These are phyloP conservation scores for Kokia cookei DNA, from an alignment of 441 rosid genomes.

Conservation along the genomic window DNA sequence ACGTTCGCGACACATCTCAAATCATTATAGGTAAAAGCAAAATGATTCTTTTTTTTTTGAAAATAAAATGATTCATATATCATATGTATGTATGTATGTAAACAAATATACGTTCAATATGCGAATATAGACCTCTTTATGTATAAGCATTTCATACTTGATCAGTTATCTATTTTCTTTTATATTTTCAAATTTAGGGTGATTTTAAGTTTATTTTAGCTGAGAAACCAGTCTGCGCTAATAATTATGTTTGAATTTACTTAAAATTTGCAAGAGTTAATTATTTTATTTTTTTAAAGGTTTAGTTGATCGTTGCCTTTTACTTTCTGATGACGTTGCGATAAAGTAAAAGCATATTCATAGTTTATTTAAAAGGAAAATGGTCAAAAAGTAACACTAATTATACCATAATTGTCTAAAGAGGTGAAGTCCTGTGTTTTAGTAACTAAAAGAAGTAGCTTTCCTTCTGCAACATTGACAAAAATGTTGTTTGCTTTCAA, in stretches of 20 bases:
- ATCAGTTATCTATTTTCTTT: not conserved
- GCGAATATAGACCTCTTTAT: not conserved
- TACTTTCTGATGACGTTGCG: not conserved
- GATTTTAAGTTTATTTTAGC: not conserved
- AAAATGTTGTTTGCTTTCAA: not conserved
- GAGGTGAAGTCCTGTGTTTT: not conserved
- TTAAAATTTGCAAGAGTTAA: not conserved
- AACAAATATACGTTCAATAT: not conserved
- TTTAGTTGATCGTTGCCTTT: not conserved
- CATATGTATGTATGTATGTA: not conserved
- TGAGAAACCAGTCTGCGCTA: not conserved
- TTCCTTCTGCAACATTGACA: not conserved
- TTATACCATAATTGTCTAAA: not conserved
- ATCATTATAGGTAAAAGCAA: constrained; percentile 37
- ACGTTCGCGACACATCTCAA: constrained; percentile 53
- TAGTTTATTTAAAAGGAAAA: not conserved
- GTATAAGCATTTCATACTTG: not conserved
- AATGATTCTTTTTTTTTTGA: not conserved
- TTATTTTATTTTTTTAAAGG: not conserved
- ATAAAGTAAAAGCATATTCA: not conserved
- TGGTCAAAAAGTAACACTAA: not conserved
- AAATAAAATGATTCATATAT: not conserved
- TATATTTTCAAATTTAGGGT: not conserved
- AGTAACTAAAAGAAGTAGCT: not conserved
- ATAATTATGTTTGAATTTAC: not conserved